Evolutionary conservation across 2,329 filamentous ascomycete species (phyloP).

Genomic region (Nothophoma quercina): DNA sequence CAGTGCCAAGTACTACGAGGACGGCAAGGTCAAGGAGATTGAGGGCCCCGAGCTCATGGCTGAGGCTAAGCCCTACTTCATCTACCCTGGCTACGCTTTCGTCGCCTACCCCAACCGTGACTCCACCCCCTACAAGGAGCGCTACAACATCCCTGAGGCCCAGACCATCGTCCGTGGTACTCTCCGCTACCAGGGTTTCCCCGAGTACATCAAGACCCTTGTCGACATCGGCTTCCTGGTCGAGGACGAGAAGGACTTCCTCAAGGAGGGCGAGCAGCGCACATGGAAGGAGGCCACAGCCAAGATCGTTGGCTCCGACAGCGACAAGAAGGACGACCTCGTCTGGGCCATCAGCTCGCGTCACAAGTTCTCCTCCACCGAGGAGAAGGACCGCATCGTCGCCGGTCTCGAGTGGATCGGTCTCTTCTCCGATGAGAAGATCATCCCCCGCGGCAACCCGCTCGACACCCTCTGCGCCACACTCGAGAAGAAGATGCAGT

Average conservation of each 20-base stretch:
- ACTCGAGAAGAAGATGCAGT: constrained; percentile 92
- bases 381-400: constrained; percentile 74
- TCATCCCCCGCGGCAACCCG: constrained; percentile 77
- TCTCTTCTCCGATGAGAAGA: constrained; percentile 72
- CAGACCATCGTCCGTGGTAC: constrained; percentile 86
- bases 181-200: constrained; percentile 87
- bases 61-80: constrained; percentile 86
- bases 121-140: constrained; percentile 84
- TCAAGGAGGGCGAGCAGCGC: constrained; percentile 66
- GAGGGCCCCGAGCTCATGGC: constrained; percentile 77
- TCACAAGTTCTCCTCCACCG: constrained; percentile 72
- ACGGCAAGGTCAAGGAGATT: constrained; percentile 72
- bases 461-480: constrained; percentile 91
- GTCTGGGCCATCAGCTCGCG: constrained; percentile 76
- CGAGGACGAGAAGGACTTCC: constrained; percentile 70
- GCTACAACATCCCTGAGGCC: constrained; percentile 91
- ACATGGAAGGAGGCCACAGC: constrained; percentile 87
- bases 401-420: constrained; percentile 76
- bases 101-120: constrained; percentile 95
- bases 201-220: constrained; percentile 84
- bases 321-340: constrained; percentile 73
- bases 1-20: constrained; percentile 81
- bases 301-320: constrained; percentile 74
- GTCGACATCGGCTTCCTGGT: constrained; percentile 90
- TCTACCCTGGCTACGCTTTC: constrained; percentile 87